Conservation (phyloP, 2,329 filamentous ascomycete genomes). For the Trichoderma hamatum region DNA sequence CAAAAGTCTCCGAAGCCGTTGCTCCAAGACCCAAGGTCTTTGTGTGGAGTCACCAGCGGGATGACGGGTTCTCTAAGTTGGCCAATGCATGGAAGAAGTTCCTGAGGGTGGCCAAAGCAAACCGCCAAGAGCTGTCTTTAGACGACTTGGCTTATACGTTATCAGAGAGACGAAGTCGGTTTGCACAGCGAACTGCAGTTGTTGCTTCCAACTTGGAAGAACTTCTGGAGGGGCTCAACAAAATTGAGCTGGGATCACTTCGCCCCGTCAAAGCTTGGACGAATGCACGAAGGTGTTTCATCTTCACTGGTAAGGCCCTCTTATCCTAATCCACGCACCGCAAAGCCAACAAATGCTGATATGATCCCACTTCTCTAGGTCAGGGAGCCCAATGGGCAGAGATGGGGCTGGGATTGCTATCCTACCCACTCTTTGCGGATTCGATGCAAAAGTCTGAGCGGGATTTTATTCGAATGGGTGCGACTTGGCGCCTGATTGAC, state of each 20-base stretch:
- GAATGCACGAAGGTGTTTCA: conserved; percentile 13
- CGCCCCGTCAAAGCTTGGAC: conserved; percentile 17
- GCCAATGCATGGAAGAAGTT: conserved; percentile 19
- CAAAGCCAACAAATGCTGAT: neutral
- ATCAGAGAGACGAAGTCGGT: conserved; percentile 10
- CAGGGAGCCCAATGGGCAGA: conserved; percentile 26
- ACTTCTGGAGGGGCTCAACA: conserved; percentile 17
- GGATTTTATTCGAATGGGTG: conserved; percentile 21
- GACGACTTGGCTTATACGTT: conserved; percentile 22
- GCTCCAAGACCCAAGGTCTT: conserved; percentile 10
- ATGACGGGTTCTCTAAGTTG: conserved; percentile 21
- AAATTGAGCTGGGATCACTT: conserved; percentile 16
- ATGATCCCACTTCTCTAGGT: neutral
- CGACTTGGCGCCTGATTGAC: conserved; percentile 23
- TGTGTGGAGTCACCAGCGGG: conserved; percentile 22
- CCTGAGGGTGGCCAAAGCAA: conserved; percentile 4
- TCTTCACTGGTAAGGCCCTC: conserved; percentile 25
- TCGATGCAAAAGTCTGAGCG: conserved; percentile 8
- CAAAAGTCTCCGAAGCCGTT: neutral
- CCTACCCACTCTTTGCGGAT: conserved; percentile 18
- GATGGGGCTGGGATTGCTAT: conserved; percentile 23
- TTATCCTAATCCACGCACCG: neutral
- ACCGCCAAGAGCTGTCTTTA: conserved; percentile 16
- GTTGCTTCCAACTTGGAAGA: conserved; percentile 20
- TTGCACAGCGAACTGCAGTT: conserved; percentile 13